Conservation (phyloP, 164 flowering plant species). For the Aristolochia californica region DNA sequence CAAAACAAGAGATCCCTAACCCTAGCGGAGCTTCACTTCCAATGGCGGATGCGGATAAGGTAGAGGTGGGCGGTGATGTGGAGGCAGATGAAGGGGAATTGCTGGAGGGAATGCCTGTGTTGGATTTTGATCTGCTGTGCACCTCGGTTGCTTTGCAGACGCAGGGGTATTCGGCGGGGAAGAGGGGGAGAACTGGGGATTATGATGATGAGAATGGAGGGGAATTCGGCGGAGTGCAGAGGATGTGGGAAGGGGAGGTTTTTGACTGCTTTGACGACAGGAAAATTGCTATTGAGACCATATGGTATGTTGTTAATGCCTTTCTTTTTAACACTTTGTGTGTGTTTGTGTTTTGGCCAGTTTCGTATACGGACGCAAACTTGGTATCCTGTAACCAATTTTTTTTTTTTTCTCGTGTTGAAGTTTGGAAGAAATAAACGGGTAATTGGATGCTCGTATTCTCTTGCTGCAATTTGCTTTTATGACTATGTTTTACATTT, state of each 20-base stretch:
- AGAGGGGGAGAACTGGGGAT: slow-evolving; percentile 11
- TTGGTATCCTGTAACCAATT: neutral
- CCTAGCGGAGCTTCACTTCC: neutral
- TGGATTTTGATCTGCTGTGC: slow-evolving; percentile 88
- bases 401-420: neutral
- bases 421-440: no score
- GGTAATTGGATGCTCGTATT: no score
- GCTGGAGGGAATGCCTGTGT: slow-evolving; percentile 44
- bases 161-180: slow-evolving; percentile 31
- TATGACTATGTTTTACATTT: no score
- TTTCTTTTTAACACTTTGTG: slow-evolving; percentile 3
- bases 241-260: slow-evolving; percentile 97
- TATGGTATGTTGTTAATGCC: slow-evolving; percentile 28
- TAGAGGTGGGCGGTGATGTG: slow-evolving; percentile 11
- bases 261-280: slow-evolving; percentile 78
- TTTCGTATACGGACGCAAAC: neutral
- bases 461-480: no score
- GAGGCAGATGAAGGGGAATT: slow-evolving; percentile 32
- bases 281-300: slow-evolving; percentile 55
- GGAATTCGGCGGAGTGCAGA: slow-evolving; percentile 57
- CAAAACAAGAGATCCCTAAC: neutral
- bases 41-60: slow-evolving; percentile 45
- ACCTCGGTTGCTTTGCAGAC: slow-evolving; percentile 85
- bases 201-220: slow-evolving; percentile 16
- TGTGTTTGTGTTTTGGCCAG: no score